These are phyloP conservation scores for Pseudogymnoascus sp. DNA, from an alignment of 2,329 filamentous ascomycete species.

Conservation along the genomic window DNA sequence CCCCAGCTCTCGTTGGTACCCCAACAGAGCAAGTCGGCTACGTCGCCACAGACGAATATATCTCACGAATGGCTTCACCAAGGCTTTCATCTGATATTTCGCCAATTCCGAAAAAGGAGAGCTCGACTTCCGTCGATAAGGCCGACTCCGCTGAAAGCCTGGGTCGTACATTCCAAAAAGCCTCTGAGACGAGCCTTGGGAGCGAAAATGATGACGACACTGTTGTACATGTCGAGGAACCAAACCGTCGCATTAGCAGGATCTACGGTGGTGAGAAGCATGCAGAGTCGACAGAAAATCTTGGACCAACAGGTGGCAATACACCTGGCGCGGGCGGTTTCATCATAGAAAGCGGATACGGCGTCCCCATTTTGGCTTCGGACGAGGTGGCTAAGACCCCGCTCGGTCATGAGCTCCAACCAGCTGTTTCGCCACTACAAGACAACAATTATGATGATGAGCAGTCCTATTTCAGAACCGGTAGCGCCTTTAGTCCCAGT, in stretches of 20 bases:
- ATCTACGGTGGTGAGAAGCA: constrained; percentile 34
- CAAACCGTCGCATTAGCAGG: constrained; percentile 38
- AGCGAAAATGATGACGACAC: constrained; percentile 45
- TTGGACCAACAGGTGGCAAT: constrained; percentile 37
- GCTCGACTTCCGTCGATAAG: constrained; percentile 27
- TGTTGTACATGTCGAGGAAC: constrained; percentile 73
- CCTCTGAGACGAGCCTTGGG: constrained; percentile 34
- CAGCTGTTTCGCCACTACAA: constrained; percentile 71
- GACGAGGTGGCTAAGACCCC: constrained; percentile 78
- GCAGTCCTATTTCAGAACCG: constrained; percentile 39
- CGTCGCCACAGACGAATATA: constrained; percentile 77
- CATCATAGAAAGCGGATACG: constrained; percentile 54
- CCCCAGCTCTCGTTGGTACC: constrained; percentile 57
- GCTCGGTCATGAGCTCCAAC: constrained; percentile 57
- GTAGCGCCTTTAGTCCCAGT: constrained; percentile 34
- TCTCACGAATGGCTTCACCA: constrained; percentile 67
- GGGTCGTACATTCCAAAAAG: constrained; percentile 30
- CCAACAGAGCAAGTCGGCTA: constrained; percentile 89
- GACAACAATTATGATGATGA: constrained; percentile 54
- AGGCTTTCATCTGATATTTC: constrained; percentile 39
- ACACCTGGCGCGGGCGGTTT: constrained; percentile 39
- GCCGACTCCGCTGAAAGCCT: constrained; percentile 37
- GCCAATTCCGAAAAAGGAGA: not conserved
- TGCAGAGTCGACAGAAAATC: constrained; percentile 42
- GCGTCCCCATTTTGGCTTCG: constrained; percentile 75